These are phyloP conservation scores for Coemansia sp. DNA, from an alignment of 192 early-diverging fungal genomes.

Conservation along the genomic window DNA sequence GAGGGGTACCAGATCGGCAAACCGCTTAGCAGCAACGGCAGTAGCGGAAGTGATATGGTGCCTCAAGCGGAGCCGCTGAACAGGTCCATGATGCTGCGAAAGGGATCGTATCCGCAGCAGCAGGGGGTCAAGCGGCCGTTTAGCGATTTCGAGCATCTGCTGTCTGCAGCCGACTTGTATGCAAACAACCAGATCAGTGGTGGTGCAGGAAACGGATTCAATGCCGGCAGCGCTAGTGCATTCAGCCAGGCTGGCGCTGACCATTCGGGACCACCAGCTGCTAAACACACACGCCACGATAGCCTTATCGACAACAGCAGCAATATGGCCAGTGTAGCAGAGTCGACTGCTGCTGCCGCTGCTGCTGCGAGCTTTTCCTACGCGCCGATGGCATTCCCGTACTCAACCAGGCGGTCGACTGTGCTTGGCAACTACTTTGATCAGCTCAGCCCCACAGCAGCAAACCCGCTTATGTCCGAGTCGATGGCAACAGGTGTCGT, in stretches of 20 bases:
- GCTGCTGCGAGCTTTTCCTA: constrained; percentile 33
- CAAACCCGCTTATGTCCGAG: constrained; percentile 19
- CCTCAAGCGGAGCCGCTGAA: neutral
- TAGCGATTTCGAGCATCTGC: constrained; percentile 44
- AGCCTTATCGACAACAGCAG: constrained; percentile 16
- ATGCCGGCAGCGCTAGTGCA: neutral
- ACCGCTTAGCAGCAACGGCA: neutral
- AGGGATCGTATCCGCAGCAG: constrained; percentile 27
- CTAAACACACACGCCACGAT: constrained; percentile 38
- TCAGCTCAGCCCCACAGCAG: constrained; percentile 16
- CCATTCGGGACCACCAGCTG: neutral
- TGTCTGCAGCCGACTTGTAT: constrained; percentile 46
- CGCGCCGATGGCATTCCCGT: constrained; percentile 12
- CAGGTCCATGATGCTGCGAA: neutral
- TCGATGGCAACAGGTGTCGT: neutral
- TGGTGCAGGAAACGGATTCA: neutral
- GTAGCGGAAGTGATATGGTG: constrained; percentile 3
- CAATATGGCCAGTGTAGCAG: neutral
- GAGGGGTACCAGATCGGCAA: constrained; percentile 33
- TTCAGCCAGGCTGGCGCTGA: constrained; percentile 4
- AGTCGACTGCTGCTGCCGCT: constrained; percentile 18
- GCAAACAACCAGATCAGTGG: constrained; percentile 6
- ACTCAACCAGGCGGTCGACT: constrained; percentile 19
- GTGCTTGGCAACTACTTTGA: constrained; percentile 24
- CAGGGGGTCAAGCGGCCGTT: constrained; percentile 40